These are phyloP conservation scores for Pilasporangium apinafurcum DNA, from an alignment of 352 stramenopile species.

Conservation along the genomic window DNA sequence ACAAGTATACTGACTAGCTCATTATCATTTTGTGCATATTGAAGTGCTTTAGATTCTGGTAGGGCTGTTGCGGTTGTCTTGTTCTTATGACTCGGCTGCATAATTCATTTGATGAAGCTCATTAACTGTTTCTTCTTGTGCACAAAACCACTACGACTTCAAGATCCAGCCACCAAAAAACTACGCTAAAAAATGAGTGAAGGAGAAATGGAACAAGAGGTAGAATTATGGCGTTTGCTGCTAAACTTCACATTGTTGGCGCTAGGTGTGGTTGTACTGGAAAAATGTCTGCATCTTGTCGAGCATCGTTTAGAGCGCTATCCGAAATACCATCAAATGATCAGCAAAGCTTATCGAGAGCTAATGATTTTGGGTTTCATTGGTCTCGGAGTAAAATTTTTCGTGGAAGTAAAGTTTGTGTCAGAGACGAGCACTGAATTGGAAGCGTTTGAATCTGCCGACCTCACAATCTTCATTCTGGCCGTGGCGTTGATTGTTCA, in stretches of 20 bases:
- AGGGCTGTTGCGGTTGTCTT: too few species aligned
- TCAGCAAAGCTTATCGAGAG: conserved; percentile 53
- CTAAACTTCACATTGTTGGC: conserved; percentile 42
- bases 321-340: conserved; percentile 66
- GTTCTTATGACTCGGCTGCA: too few species aligned
- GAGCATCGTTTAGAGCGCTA: conserved; percentile 34
- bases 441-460: conserved; percentile 45
- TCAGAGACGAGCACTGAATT: conserved; percentile 25
- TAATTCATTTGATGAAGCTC: too few species aligned
- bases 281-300: conserved; percentile 30
- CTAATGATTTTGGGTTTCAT: conserved; percentile 59
- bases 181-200: too few species aligned
- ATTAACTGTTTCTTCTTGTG: too few species aligned
- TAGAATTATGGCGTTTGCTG: conserved; percentile 52
- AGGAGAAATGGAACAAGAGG: too few species aligned
- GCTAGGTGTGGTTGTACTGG: conserved; percentile 39
- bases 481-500: conserved; percentile 46
- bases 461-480: conserved; percentile 52
- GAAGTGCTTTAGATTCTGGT: too few species aligned
- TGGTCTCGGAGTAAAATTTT: conserved; percentile 42
- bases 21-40: too few species aligned
- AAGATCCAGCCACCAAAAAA: too few species aligned
- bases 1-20: too few species aligned
- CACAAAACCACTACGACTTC: too few species aligned
- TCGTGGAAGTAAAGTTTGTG: conserved; percentile 27